Percentiles rank a stretch among this genome's conserved stretches.
phyloP scores from a whole-genome alignment of 73 alveolate species.

The Vitrella brassicaformis region DNA sequence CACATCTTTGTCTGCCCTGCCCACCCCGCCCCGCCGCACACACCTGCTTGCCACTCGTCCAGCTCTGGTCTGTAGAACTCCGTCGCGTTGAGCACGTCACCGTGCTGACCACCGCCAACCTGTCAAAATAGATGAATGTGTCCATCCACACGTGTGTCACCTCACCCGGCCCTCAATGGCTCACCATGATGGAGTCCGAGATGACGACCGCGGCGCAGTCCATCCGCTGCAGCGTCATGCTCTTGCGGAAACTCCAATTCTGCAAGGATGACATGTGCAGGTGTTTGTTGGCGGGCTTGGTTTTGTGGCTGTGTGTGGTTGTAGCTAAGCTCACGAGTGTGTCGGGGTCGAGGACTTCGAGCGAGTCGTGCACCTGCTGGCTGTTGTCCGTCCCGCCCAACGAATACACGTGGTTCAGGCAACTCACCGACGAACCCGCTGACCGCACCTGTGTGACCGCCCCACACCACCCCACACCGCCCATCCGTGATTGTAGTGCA shows the following conservation, averaged over 20 bases:
- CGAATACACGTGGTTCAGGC: conserved; percentile 18
- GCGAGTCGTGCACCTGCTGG: conserved; percentile 13
- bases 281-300: too few species aligned
- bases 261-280: too few species aligned
- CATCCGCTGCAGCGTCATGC: conserved; percentile 15
- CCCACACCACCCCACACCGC: too few species aligned
- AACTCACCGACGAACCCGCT: not conserved
- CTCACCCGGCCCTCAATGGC: not conserved
- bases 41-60: conserved; percentile 37
- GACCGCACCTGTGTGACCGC: not conserved
- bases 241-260: not conserved
- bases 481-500: too few species aligned
- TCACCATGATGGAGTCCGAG: conserved; percentile 36
- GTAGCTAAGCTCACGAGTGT: too few species aligned
- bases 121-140: not conserved
- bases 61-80: conserved; percentile 38
- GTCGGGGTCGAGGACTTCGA: conserved; percentile 25
- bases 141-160: not conserved
- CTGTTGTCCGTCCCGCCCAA: not conserved
- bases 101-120: conserved; percentile 35
- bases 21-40: too few species aligned
- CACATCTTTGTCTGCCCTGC: not conserved
- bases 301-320: too few species aligned
- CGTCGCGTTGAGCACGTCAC: conserved; percentile 17
- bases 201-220: conserved; percentile 35